phyloP scores from a whole-genome alignment of 2,329 filamentous ascomycete species.

The Annulohypoxylon truncatum region DNA sequence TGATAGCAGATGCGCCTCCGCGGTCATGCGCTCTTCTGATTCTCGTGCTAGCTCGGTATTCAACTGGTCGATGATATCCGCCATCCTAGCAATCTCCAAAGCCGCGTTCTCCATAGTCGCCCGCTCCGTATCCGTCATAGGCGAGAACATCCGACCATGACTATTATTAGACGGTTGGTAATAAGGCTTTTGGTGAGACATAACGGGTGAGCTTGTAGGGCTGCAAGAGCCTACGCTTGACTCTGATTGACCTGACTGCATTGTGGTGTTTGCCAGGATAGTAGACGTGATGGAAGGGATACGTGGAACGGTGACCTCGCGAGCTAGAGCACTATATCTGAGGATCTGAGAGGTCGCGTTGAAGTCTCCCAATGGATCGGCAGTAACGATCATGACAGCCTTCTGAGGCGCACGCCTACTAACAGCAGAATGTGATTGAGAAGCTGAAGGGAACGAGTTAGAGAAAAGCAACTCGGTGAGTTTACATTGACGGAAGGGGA shows the following conservation, averaged over 20 bases:
- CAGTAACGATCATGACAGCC: slow-evolving; percentile 95
- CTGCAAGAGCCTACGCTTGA: slow-evolving; percentile 42
- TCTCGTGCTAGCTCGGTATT: slow-evolving; percentile 77
- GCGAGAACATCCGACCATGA: slow-evolving; percentile 50
- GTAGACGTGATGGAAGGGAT: slow-evolving; percentile 84
- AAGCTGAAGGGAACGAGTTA: slow-evolving; percentile 81
- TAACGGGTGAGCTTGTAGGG: slow-evolving; percentile 46
- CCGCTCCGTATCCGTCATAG: slow-evolving; percentile 61
- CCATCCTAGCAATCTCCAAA: slow-evolving; percentile 82
- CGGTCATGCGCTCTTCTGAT: slow-evolving; percentile 73
- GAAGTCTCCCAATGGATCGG: slow-evolving; percentile 91
- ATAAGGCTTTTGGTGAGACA: slow-evolving; percentile 55
- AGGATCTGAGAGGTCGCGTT: slow-evolving; percentile 97
- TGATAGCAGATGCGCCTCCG: slow-evolving; percentile 78
- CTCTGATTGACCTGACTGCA: slow-evolving; percentile 38
- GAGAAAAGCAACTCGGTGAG: slow-evolving; percentile 87
- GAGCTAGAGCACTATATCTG: slow-evolving; percentile 90
- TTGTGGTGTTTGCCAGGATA: slow-evolving; percentile 59
- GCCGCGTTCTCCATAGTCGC: slow-evolving; percentile 86
- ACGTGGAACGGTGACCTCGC: slow-evolving; percentile 91
- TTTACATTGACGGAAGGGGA: slow-evolving; percentile 86
- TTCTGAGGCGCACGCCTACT: slow-evolving; percentile 78
- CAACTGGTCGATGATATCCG: slow-evolving; percentile 80
- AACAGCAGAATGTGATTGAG: slow-evolving; percentile 57
- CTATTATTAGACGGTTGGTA: slow-evolving; percentile 54